Conservation (phyloP, 2,329 filamentous ascomycete species). For the Penicillium italicum region DNA sequence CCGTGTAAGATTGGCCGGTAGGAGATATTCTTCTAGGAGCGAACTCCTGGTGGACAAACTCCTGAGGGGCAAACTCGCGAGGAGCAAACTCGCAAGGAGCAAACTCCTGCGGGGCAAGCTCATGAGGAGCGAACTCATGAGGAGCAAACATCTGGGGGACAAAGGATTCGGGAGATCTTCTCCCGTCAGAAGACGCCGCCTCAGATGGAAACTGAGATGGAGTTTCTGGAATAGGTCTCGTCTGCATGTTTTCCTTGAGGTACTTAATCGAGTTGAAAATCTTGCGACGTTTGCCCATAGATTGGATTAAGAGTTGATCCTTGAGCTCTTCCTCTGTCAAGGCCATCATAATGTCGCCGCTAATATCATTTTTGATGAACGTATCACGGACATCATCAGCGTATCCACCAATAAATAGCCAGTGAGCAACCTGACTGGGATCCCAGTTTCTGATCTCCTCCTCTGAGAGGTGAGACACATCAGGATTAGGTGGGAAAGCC, state of each 20-base stretch:
- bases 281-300: conserved; percentile 60
- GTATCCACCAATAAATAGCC: conserved; percentile 6
- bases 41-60: too few species aligned
- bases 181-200: background rate
- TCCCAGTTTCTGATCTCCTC: conserved; percentile 17
- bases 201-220: background rate
- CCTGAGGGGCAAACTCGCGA: too few species aligned
- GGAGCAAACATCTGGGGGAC: background rate
- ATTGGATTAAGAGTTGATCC: conserved; percentile 57
- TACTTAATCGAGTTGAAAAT: conserved; percentile 58
- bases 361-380: conserved; percentile 90
- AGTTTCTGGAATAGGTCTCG: background rate
- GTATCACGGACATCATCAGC: conserved; percentile 62
- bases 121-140: too few species aligned
- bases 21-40: background rate
- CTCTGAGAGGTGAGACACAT: conserved; percentile 26
- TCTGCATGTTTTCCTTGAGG: conserved; percentile 40
- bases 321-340: conserved; percentile 71
- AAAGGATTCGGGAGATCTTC: background rate
- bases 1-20: background rate
- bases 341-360: conserved; percentile 77
- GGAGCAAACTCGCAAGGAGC: too few species aligned
- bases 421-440: conserved; percentile 13
- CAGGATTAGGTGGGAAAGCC: conserved; percentile 52
- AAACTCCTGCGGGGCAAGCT: too few species aligned